Base-by-base conservation (phyloP, 108 stramenopile species). In the Chaetoceros tenuissimus region DNA sequence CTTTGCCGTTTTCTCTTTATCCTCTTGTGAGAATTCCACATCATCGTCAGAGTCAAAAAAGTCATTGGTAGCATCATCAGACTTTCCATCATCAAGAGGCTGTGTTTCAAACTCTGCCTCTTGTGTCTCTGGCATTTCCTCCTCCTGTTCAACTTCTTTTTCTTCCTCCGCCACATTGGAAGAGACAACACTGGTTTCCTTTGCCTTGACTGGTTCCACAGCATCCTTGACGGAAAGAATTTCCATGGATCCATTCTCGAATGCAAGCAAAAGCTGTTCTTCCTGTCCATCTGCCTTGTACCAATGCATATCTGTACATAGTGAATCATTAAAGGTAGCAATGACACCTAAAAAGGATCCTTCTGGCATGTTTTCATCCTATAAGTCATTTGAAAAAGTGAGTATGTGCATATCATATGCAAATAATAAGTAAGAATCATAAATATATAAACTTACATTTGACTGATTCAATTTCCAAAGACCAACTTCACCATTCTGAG, bases 121-220 rank as follows among this genome's bases (percentile, higher is more conserved):
- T 13, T 40, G 23, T 5, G 26, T 20, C 10, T 29, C 54, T 34
- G n/a, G n/a, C n/a, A n/a, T n/a, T n/a, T n/a, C n/a, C n/a, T n/a
- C n/a, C n/a, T n/a, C 65, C 24, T 76, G 60, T 46, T 67, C 56
- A 28, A 59, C 53, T 46, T 50, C 73, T 22, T 74, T 77, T 22
- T 72, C 66, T 22, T 74, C 79, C 57, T 84, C 73, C 40, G 80
- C 79, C 28, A 78, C 79, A 23, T 74, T 64, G 55, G 74, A 76
- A 24, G 48, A 55, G 25, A 66, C 53, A n/a, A 53, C 56, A 48
- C 43, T 71, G 20, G 45, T 50, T 19, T 67, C 64, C 63, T 23
- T 55, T 21, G 0, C 16, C 34, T 48, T 58, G 3, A 62, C 22
- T 10, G 26, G n/a, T 19, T 28, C 28, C 21, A 25, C 27, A 16